Conservation (phyloP, 768 basidiomycete genomes). For the Naganishia kalamii region DNA sequence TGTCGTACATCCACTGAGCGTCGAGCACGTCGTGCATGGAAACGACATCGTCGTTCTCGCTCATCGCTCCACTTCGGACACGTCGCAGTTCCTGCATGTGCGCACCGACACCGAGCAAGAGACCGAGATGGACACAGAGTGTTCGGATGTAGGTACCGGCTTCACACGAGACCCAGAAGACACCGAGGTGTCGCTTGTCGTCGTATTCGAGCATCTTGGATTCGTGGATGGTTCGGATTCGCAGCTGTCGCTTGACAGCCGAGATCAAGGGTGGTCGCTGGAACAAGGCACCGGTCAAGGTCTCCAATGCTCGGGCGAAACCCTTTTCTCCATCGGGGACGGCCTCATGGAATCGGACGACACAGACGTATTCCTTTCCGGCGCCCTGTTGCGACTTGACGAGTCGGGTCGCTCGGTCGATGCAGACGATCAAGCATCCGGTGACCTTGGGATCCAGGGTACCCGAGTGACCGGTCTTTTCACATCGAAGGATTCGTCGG, state of each 20-base stretch:
- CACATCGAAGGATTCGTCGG: slow-evolving; percentile 87
- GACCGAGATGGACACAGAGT: slow-evolving; percentile 90
- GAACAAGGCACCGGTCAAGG: slow-evolving; percentile 94
- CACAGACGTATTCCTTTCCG: slow-evolving; percentile 99
- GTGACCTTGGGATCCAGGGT: slow-evolving; percentile 99
- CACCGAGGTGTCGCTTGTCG: slow-evolving; percentile 88
- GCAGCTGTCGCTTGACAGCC: slow-evolving; percentile 94
- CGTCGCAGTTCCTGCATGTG: slow-evolving; percentile 98
- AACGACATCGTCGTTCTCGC: slow-evolving; percentile 95
- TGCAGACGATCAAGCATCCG: slow-evolving; percentile 96
- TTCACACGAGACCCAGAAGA: slow-evolving; percentile 98
- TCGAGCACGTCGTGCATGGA: slow-evolving; percentile 99
- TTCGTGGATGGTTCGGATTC: slow-evolving; percentile 93
- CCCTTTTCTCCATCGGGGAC: slow-evolving; percentile 68
- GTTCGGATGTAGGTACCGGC: slow-evolving; percentile 81
- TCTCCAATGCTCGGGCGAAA: slow-evolving; percentile 88
- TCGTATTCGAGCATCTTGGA: slow-evolving; percentile 94
- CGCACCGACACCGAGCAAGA: slow-evolving; percentile 92
- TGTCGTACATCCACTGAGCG: slow-evolving; percentile 97
- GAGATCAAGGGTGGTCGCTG: slow-evolving; percentile 98
- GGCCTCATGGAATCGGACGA: slow-evolving; percentile 79
- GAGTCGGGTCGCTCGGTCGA: slow-evolving; percentile 93
- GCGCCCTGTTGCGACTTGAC: slow-evolving; percentile 99
- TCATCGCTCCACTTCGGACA: slow-evolving; percentile 90
- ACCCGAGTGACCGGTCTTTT: slow-evolving; percentile 98